A percentile compares a stretch with the other conserved stretches of the same genome.
phyloP scores from a whole-genome alignment of 2,329 filamentous ascomycete species.

The Colletotrichum sp. region DNA sequence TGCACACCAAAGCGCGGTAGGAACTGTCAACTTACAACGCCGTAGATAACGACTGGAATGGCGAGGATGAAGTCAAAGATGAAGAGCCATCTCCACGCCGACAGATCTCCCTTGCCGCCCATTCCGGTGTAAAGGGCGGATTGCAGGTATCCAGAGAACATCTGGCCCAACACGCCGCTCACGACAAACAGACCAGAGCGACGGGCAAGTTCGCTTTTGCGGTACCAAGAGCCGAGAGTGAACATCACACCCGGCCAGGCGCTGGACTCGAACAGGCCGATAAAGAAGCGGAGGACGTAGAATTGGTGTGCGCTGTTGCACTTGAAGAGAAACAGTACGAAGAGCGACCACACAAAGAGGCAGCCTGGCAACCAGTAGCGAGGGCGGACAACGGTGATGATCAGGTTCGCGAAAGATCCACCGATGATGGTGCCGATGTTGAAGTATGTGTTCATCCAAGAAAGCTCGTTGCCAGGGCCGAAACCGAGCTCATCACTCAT shows the following conservation, averaged over 20 bases:
- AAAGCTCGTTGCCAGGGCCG: conserved; percentile 42
- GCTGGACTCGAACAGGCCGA: conserved; percentile 59
- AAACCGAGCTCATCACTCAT: conserved; percentile 52
- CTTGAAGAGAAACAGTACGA: conserved; percentile 45
- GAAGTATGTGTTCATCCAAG: conserved; percentile 52
- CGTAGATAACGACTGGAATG: conserved; percentile 41
- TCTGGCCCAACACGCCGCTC: conserved; percentile 54
- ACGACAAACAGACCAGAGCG: conserved; percentile 63
- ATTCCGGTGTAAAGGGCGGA: conserved; percentile 35
- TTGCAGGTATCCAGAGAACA: conserved; percentile 41
- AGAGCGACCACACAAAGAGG: conserved; percentile 40
- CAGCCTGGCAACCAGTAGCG: conserved; percentile 45
- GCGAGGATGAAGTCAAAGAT: conserved; percentile 41
- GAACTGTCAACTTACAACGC: conserved; percentile 22
- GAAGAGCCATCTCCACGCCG: conserved; percentile 42
- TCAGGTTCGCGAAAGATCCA: conserved; percentile 45
- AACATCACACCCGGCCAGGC: conserved; percentile 61
- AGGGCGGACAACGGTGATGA: conserved; percentile 47
- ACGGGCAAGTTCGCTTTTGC: conserved; percentile 60
- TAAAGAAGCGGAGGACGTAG: conserved; percentile 56
- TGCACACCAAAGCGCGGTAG: not conserved
- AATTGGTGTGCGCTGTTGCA: conserved; percentile 40
- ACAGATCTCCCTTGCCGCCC: conserved; percentile 36
- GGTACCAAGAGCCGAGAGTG: conserved; percentile 64
- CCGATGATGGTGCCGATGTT: conserved; percentile 52